Percentiles rank a stretch among this genome's conserved stretches.
Evolutionary conservation across 768 basidiomycete species (phyloP).

Genomic region (Phaeolepiota aurea): DNA sequence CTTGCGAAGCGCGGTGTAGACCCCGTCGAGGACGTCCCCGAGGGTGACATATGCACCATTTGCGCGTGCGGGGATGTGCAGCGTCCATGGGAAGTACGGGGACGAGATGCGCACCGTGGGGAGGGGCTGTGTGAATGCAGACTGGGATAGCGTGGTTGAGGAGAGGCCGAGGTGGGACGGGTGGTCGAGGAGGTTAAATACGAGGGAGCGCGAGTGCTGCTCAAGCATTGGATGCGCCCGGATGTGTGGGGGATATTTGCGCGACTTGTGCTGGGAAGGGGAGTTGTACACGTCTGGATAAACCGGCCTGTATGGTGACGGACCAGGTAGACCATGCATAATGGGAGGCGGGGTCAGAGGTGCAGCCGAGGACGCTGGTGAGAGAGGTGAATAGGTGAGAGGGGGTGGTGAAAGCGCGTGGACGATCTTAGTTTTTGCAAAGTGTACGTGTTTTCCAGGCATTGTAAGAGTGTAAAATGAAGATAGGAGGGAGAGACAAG

Average conservation of each 20-base stretch:
- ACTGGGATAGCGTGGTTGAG: conserved; percentile 17
- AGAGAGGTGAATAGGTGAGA: not conserved
- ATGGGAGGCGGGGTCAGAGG: conserved; percentile 1
- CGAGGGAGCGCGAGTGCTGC: conserved; percentile 12
- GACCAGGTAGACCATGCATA: not conserved
- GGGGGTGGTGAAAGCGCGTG: not conserved
- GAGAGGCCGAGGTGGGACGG: conserved; percentile 18
- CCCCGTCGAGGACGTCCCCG: conserved; percentile 24
- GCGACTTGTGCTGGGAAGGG: not conserved
- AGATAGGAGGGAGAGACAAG: too few species aligned
- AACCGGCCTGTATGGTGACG: not conserved
- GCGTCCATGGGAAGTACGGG: conserved; percentile 24
- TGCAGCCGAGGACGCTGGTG: conserved; percentile 1
- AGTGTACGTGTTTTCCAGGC: conserved; percentile 5
- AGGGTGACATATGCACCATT: conserved; percentile 21
- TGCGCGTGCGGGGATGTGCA: conserved; percentile 22
- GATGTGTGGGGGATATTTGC: not conserved
- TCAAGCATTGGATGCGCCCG: conserved; percentile 20
- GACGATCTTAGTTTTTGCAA: not conserved
- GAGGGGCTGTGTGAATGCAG: conserved; percentile 26
- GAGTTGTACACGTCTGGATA: not conserved
- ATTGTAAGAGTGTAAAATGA: too few species aligned
- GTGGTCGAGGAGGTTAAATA: conserved; percentile 20
- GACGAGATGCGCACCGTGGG: conserved; percentile 17
- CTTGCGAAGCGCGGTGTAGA: conserved; percentile 11